Base-by-base conservation (phyloP, 192 early-diverging fungal species). In the Globomyces pollinis-pini region DNA sequence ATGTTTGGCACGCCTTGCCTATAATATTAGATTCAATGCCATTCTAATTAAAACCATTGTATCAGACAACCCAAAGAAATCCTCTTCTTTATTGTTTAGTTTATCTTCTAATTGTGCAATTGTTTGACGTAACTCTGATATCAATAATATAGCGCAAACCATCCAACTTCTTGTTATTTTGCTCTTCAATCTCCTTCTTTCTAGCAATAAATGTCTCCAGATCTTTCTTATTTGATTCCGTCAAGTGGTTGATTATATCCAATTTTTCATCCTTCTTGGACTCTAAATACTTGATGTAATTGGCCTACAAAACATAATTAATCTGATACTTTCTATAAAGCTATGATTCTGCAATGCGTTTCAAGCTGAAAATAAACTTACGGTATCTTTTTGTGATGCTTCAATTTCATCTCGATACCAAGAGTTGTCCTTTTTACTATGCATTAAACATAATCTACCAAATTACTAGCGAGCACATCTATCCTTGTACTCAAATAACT, bases 331-430 rank as follows among this genome's bases (percentile, higher is more conserved):
- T n/a, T 12, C 12, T 57, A 13, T n/a, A n/a, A 1, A 16, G 9
- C 42, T 53, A 44, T 15, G 13, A 12, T 24, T 3, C 39, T n/a
- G 29, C 3, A 39, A 34, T 33, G 32, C 7, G 39, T 7, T 20
- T 31, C 12, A 59, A 39, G 32, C 9, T 69, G 18, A 6, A 6
- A 56, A 76, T 67, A n/a, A n/a, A n/a, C n/a, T 36, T 36, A 36
- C 35, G 30, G 73, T 77, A 42, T 79, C 77, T 35, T 61, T 63
- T 50, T 79, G 61, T 20, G 63, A 67, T 5, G 66, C 42, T 51
- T 79, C 74, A 38, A 79, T 76, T 52, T 79, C 77, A 12, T 66
- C 44, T 2, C 73, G 56, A 57, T 76, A 79, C 77, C 77, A 79
- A n/a, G 72, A 73, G 55, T 79, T 79, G 45, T 79, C 77, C 11